Evolutionary conservation across 257 asterid genomes (phyloP), one percentile per base, ranked within the genome.

Genomic region (Forsythia suspensa): DNA sequence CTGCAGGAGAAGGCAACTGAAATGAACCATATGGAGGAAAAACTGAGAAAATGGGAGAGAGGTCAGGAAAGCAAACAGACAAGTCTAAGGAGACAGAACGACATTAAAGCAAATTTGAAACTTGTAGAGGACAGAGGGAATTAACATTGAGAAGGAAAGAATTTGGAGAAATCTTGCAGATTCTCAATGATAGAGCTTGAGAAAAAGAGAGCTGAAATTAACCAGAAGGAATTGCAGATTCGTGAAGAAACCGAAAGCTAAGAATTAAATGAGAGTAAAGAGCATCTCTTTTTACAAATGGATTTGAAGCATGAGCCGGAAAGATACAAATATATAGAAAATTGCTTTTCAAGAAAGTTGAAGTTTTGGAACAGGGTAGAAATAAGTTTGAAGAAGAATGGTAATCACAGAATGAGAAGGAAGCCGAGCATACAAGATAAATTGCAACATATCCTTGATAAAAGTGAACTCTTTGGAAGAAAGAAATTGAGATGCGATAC

Each of bases 1-100:
- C 11, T 73, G 20, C 46, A 51, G 44, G 36, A 51, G n/a, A 73
- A 36, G 68, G 68, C 38, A 73, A 20, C 43, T 51, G 69, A 73
- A 73, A 51, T 37, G 40, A 73, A 52, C 42, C 69, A 51, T 73
- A 36, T 11, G 76, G 76, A 42, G 24, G 6, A 37, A 73, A 73
- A 48, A 36, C 77, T 6, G 67, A n/a, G 24, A 48, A 73, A 73
- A 36, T 37, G 24, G 38, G 68, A 73, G 67, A 73, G 20, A 29
- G 16, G 2, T 52, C 51, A 18, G 46, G 61, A 73, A 48, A 24
- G 77, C 4, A 16, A 40, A 24, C 16, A 8, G 41, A 72, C 40
- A 24, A 55, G n/a, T 21, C 41, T 36, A 72, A 72, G 63, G 76
- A 10, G 76, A 72, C 21, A 72, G 61, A 72, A 20, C 5, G 38